Base-by-base conservation (phyloP, 352 stramenopile species). In the Phytophthora syringae region DNA sequence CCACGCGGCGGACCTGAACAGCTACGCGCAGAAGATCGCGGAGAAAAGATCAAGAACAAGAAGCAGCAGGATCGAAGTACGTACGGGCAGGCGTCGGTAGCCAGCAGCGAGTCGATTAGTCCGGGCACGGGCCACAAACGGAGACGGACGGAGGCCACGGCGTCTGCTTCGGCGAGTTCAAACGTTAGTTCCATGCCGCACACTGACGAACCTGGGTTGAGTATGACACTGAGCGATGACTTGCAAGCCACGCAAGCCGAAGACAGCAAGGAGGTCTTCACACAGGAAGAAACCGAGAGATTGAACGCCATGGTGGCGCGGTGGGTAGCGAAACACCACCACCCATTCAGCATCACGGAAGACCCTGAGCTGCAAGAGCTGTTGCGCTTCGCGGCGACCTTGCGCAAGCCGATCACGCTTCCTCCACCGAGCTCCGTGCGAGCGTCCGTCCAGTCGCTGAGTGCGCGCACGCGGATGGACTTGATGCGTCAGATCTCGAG, bases 271-370 rank as follows among this genome's bases (percentile, higher is more conserved):
- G 62, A 56, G 5, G 65, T 66, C 37, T 62, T 76, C 45, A 78
- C 66, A 2, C 68, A 74, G 25, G 60, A 73, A 12, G 72, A 84
- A 63, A 79, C 70, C 1, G 73, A 82, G 40, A 65, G 70, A 47
- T 52, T 84, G 50, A 82, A 82, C 47, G 62, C 73, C 39, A 53
- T 84, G 27, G 64, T 84, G 20, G 76, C 76, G 6, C 71, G 74
- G 32, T 84, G 76, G 76, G 73, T 84, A 12, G 72, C 70, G 42
- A 84, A 84, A 36, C 76, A 79, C 32, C 77, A 80, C 20, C 73
- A 84, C 21, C 73, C 73, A 27, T 75, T 84, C 7, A 66, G 53
- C 10, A 82, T 84, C 37, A 80, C 72, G 0, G 70, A 82, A 48
- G 70, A 84, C 58, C 63, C 60, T 11, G 76, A 85, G 63, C 60